A percentile compares a stretch with the other conserved stretches of the same genome.
Conservation (phyloP, 1,139 yeast genomes). For the Zygosaccharomyces sapae region DNA sequence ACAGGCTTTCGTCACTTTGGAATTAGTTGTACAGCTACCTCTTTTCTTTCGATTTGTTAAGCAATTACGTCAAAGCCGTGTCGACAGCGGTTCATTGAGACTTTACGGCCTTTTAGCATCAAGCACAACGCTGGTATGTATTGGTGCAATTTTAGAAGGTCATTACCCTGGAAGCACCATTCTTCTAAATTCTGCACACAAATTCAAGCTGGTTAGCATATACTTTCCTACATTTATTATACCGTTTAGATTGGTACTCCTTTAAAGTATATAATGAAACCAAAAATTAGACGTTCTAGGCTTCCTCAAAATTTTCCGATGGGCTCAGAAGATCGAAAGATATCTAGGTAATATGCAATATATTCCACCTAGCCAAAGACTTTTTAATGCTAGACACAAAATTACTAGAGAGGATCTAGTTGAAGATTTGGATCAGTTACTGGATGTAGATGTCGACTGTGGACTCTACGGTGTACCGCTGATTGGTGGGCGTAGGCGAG, state of each 20-base stretch:
- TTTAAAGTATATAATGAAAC: slow-evolving; percentile 7
- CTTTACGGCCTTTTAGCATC: slow-evolving; percentile 32
- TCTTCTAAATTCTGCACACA: slow-evolving; percentile 21
- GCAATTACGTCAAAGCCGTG: slow-evolving; percentile 13
- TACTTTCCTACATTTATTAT: slow-evolving; percentile 32
- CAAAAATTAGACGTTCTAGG: slow-evolving; percentile 1
- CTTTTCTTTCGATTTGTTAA: slow-evolving; percentile 47
- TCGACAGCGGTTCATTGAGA: slow-evolving; percentile 14
- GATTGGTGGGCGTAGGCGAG: slow-evolving; percentile 5
- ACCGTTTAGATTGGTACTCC: slow-evolving; percentile 25
- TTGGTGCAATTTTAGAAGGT: slow-evolving; percentile 25
- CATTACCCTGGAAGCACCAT: slow-evolving; percentile 25
- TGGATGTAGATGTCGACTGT: slow-evolving; percentile 14
- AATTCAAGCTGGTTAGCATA: slow-evolving; percentile 21
- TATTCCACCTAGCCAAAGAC: slow-evolving; percentile 15
- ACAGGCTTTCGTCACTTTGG: slow-evolving; percentile 62
- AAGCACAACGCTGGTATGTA: slow-evolving; percentile 29
- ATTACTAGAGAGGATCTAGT: slow-evolving; percentile 13
- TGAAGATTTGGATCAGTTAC: slow-evolving; percentile 13
- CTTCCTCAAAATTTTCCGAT: not conserved
- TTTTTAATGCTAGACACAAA: slow-evolving; percentile 14
- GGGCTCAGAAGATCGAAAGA: not conserved
- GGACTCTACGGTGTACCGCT: slow-evolving; percentile 15
- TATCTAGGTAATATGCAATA: slow-evolving; percentile 2
- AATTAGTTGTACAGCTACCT: slow-evolving; percentile 72